Conservation (phyloP, 768 basidiomycete genomes). For the Sarcodon aspratus region DNA sequence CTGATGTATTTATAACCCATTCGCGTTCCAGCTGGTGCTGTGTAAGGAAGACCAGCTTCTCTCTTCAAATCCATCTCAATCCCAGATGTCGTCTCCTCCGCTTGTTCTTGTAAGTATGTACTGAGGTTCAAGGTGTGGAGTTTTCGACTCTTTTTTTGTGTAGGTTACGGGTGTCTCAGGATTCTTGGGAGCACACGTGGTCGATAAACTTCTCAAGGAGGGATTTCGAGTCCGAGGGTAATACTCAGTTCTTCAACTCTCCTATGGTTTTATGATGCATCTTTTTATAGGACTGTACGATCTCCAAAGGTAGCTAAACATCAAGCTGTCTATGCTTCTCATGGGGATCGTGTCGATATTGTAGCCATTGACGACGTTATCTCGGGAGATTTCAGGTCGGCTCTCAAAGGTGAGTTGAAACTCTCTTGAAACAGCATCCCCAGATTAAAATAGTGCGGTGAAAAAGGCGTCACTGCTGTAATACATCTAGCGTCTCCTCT, state of each 20-base stretch:
- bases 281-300: slow-evolving; percentile 9
- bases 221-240: slow-evolving; percentile 41
- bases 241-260: too few species aligned
- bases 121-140: too few species aligned
- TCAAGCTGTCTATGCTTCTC: slow-evolving; percentile 2
- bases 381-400: slow-evolving; percentile 10
- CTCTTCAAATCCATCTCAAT: too few species aligned
- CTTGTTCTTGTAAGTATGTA: too few species aligned
- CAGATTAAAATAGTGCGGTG: not conserved
- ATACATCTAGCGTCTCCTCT: slow-evolving; percentile 10
- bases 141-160: not conserved
- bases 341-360: slow-evolving; percentile 11
- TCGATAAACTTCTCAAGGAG: slow-evolving; percentile 24
- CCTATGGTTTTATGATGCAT: too few species aligned
- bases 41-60: too few species aligned
- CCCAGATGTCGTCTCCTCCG: too few species aligned
- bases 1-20: too few species aligned
- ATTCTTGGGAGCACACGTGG: slow-evolving; percentile 23
- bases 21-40: too few species aligned
- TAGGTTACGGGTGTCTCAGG: slow-evolving; percentile 36
- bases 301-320: slow-evolving; percentile 4
- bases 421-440: not conserved
- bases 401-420: slow-evolving; percentile 12
- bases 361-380: slow-evolving; percentile 11
- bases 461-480: slow-evolving; percentile 6